phyloP scores from a whole-genome alignment of 768 basidiomycete species.

The Hericium rajendrae region DNA sequence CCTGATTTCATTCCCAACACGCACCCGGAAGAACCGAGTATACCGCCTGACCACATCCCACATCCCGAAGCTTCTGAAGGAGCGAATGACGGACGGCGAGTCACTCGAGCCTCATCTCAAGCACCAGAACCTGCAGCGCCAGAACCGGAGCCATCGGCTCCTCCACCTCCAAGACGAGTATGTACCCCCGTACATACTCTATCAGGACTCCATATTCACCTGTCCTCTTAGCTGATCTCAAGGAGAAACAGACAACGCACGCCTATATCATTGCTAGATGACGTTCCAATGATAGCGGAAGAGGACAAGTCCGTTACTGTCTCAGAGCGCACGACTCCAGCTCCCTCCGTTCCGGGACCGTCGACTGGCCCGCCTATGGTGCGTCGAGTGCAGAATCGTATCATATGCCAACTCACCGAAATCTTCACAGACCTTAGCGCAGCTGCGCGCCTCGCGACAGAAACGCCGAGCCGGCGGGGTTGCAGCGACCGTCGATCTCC shows the following conservation, averaged over 20 bases:
- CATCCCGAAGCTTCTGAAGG: no score
- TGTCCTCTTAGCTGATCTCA: no score
- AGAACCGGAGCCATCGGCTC: neutral
- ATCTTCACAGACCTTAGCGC: no score
- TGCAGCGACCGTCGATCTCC: neutral
- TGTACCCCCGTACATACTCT: no score
- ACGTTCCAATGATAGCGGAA: conserved; percentile 1
- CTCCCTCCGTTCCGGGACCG: neutral
- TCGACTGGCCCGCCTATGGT: no score
- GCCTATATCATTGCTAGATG: neutral
- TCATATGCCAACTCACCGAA: no score
- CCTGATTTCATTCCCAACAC: conserved; percentile 2
- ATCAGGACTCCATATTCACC: no score
- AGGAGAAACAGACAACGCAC: neutral
- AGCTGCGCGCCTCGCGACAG: neutral
- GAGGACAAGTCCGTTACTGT: neutral
- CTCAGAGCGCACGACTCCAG: neutral
- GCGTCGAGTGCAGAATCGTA: no score
- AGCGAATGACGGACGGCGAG: neutral
- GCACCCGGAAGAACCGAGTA: neutral
- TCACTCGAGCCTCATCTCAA: neutral
- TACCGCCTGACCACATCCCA: neutral
- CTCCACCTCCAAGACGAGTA: no score
- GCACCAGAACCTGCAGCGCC: neutral
- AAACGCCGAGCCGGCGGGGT: conserved; percentile 5